Conservation (phyloP, 2,329 filamentous ascomycete genomes). For the Lachnellula suecica region DNA sequence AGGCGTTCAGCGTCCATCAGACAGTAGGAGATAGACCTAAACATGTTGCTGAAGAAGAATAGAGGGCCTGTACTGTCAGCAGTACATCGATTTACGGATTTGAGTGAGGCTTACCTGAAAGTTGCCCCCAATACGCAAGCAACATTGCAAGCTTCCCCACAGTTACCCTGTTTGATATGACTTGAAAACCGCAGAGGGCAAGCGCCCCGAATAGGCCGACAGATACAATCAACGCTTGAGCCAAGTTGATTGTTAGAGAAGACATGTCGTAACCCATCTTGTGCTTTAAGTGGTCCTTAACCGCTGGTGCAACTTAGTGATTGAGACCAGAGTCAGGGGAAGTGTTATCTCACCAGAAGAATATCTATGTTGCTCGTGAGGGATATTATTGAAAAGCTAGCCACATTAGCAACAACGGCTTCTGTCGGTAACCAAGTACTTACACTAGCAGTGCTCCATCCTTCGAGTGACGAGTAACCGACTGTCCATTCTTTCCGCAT, state of each 20-base stretch:
- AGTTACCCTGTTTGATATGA: slow-evolving; percentile 41
- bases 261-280: slow-evolving; percentile 36
- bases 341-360: slow-evolving; percentile 26
- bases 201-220: slow-evolving; percentile 47
- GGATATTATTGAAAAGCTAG: slow-evolving; percentile 52
- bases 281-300: slow-evolving; percentile 37
- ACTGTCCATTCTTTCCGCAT: slow-evolving; percentile 36
- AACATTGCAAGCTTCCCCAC: slow-evolving; percentile 65
- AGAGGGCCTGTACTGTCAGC: slow-evolving; percentile 29
- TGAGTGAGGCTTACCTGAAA: slow-evolving; percentile 37
- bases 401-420: slow-evolving; percentile 1
- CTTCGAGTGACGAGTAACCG: slow-evolving; percentile 38
- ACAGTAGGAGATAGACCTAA: slow-evolving; percentile 48
- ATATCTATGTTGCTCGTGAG: slow-evolving; percentile 53
- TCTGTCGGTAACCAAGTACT: background rate
- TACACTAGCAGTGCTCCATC: slow-evolving; percentile 40
- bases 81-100: slow-evolving; percentile 18
- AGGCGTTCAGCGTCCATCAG: slow-evolving; percentile 66
- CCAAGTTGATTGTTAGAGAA: slow-evolving; percentile 43
- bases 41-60: slow-evolving; percentile 41
- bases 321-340: slow-evolving; percentile 24
- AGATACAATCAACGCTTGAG: slow-evolving; percentile 51
- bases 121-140: slow-evolving; percentile 61
- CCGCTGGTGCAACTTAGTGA: slow-evolving; percentile 32
- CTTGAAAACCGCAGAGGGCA: slow-evolving; percentile 28